phyloP scores from a whole-genome alignment of 768 basidiomycete genomes.

The Pulveroboletus sp. region DNA sequence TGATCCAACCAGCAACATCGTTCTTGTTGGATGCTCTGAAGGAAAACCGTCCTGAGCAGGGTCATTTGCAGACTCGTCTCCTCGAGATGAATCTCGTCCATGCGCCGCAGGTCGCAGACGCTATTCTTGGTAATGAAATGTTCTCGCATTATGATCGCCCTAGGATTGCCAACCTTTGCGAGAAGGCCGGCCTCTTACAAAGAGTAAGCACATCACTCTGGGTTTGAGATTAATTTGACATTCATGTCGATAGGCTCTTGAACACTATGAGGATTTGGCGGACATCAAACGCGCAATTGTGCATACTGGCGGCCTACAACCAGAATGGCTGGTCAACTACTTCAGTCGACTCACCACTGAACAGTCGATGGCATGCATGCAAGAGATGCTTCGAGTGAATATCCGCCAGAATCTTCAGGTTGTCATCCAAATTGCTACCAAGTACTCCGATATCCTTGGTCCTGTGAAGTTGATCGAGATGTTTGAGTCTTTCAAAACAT shows the following conservation, averaged over 20 bases:
- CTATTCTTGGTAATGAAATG: slow-evolving; percentile 98
- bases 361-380: slow-evolving; percentile 91
- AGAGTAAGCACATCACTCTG: slow-evolving; percentile 49
- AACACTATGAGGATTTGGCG: slow-evolving; percentile 96
- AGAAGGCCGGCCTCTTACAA: slow-evolving; percentile 95
- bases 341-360: slow-evolving; percentile 97
- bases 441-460: slow-evolving; percentile 97
- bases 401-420: slow-evolving; percentile 97
- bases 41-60: slow-evolving; percentile 97
- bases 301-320: slow-evolving; percentile 76
- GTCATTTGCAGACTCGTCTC: slow-evolving; percentile 89
- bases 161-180: slow-evolving; percentile 94
- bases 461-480: slow-evolving; percentile 97
- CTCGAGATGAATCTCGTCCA: slow-evolving; percentile 97
- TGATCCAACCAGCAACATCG: slow-evolving; percentile 98
- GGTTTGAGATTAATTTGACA: neutral
- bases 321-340: slow-evolving; percentile 97
- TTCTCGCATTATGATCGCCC: slow-evolving; percentile 95
- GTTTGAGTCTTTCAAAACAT: slow-evolving; percentile 97
- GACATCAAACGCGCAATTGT: slow-evolving; percentile 99
- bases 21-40: slow-evolving; percentile 97
- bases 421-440: slow-evolving; percentile 95
- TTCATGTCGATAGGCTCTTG: slow-evolving; percentile 69
- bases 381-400: slow-evolving; percentile 96
- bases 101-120: slow-evolving; percentile 98